Percentiles rank a stretch among this genome's conserved stretches.
Evolutionary conservation across 306 rosid species (phyloP).

Genomic region (Dalbergia cochinchinensis): DNA sequence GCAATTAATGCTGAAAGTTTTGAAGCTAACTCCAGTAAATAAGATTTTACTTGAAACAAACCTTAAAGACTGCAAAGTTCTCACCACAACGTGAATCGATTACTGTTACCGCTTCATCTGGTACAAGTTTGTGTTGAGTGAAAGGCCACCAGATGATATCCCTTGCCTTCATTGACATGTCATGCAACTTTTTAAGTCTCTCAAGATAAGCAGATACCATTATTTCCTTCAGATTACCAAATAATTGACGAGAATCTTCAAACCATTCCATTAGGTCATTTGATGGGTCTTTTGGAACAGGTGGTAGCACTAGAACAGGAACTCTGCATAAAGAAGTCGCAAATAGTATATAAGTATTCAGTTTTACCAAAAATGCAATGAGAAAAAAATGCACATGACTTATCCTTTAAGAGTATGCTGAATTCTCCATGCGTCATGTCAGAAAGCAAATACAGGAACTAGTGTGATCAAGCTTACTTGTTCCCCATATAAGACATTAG

Average conservation of each 20-base stretch:
- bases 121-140: slow-evolving; percentile 90
- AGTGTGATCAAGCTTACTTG: slow-evolving; percentile 58
- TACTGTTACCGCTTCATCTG: slow-evolving; percentile 77
- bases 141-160: slow-evolving; percentile 97
- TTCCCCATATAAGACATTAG: slow-evolving; percentile 71
- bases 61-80: slow-evolving; percentile 92
- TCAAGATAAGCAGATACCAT: slow-evolving; percentile 69
- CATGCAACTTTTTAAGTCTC: slow-evolving; percentile 71
- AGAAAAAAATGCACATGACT: background rate
- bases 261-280: slow-evolving; percentile 88
- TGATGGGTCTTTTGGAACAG: slow-evolving; percentile 80
- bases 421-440: background rate
- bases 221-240: slow-evolving; percentile 74
- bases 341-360: slow-evolving; percentile 13
- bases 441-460: slow-evolving; percentile 34
- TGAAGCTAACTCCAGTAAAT: background rate
- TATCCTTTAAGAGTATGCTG: slow-evolving; percentile 7
- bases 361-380: background rate
- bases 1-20: background rate
- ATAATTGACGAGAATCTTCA: slow-evolving; percentile 58
- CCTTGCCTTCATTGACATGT: slow-evolving; percentile 85
- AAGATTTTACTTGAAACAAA: slow-evolving; percentile 53
- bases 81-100: slow-evolving; percentile 98
- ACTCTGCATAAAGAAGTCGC: slow-evolving; percentile 63
- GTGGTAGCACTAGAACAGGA: slow-evolving; percentile 86